Base-by-base conservation (phyloP, 1,139 yeast genomes). In the Hyphopichia fennica region DNA sequence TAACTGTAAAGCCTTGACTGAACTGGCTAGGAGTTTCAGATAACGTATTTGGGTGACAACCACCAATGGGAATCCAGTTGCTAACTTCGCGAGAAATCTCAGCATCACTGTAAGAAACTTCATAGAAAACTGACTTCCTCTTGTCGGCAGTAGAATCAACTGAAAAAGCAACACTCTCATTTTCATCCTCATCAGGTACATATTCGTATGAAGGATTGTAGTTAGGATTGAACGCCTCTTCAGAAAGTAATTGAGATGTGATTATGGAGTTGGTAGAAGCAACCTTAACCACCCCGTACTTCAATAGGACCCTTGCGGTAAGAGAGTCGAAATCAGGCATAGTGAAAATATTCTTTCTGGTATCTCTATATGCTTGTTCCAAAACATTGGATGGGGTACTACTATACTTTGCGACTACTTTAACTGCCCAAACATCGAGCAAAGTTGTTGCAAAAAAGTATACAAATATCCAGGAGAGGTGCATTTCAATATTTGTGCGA, bases 1-100 rank as follows among this genome's bases (percentile, higher is more conserved):
- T 46, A 5, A 63, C 35, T 1, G 57, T 42, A 66, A 66, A 63
- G 0, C 58, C 53, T 41, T 59, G 64, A 13, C 48, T 43, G 37
- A 54, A 60, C 2, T 57, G 44, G 3, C 62, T 54, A n/a, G 48
- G 37, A 14, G 50, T 41, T 14, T 43, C 41, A 2, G 41, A 33
- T 10, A 25, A 9, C 34, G 36, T 33, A 30, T 50, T 51, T n/a
- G 39, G 34, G 23, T 38, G 43, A 42, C 57, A 51, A 2, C 35
- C 37, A 2, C 49, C 46, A 27, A 52, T 33, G 1, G 54, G 45
- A 3, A 25, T 16, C 53, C 53, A 51, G 17, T 39, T 42, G 17
- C 41, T 43, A 7, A 31, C 34, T 25, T 38, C 34, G 7, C 19
- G 38, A 2, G 42, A 19, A 5, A 49, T 44, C 20, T 37, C 39